Percentiles rank a stretch among this genome's conserved stretches.
Evolutionary conservation across 306 rosid genomes (phyloP).

Genomic region (Rosa multiflora): DNA sequence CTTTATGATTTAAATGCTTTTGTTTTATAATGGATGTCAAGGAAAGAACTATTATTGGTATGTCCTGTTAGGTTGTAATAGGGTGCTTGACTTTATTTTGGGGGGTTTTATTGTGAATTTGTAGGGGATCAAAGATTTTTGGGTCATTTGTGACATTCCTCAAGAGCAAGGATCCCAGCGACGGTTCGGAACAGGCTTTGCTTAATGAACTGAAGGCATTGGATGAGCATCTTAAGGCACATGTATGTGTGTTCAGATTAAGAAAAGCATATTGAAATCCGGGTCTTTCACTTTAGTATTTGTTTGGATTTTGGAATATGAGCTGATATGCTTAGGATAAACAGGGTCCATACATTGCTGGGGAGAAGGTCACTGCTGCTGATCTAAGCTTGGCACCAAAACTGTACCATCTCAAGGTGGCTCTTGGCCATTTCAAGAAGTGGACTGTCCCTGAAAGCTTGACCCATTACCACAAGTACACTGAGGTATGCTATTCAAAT

Average conservation of each 20-base stretch:
- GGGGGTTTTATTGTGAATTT: background rate
- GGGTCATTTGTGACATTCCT: conserved; percentile 58
- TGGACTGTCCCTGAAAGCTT: conserved; percentile 72
- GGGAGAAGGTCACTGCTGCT: conserved; percentile 76
- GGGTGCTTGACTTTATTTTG: conserved; percentile 12
- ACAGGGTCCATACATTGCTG: conserved; percentile 89
- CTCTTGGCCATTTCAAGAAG: conserved; percentile 80
- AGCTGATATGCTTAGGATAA: conserved; percentile 27
- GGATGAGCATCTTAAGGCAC: conserved; percentile 76
- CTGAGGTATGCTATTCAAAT: conserved; percentile 48
- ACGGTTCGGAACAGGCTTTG: conserved; percentile 84
- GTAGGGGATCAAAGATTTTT: conserved; percentile 85
- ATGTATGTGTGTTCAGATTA: conserved; percentile 44
- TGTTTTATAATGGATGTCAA: too few species aligned
- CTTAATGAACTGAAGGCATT: conserved; percentile 69
- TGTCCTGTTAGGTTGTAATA: background rate
- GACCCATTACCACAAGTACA: conserved; percentile 51
- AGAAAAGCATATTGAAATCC: background rate
- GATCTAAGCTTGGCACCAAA: conserved; percentile 95
- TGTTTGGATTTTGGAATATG: background rate
- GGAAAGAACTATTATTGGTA: background rate
- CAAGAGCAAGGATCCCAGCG: conserved; percentile 82
- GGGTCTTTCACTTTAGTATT: background rate
- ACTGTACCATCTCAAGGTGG: conserved; percentile 69
- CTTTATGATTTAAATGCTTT: too few species aligned